Base-by-base conservation (phyloP, 2,329 filamentous ascomycete genomes). In the Penicillium sp. region DNA sequence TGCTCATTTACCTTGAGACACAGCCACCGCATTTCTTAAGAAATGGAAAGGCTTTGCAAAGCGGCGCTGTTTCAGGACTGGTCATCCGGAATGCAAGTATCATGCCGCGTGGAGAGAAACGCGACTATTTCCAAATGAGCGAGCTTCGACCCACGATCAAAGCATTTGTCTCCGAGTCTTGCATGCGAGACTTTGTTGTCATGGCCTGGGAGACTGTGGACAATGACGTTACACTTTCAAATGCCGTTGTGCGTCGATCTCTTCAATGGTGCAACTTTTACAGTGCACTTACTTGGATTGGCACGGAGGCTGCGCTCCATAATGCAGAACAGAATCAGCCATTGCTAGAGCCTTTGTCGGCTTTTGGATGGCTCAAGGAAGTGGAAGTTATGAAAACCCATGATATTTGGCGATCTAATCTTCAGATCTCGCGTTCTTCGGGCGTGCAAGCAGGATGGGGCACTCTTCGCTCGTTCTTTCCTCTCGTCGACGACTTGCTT, bases 221-320 rank as follows among this genome's bases (percentile, higher is more conserved):
- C 20, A 56, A 72, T 36, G 44, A 60, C 22, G 60, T 59, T 4
- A 26, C 47, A 3, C 22, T 67, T 10, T 56, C 62, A 2, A 68
- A 71, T 46, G 65, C 68, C 0, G 61, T 71, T 6, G 47, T 68
- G 11, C 65, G 65, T 40, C 53, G 70, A 30, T 67, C 64, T 18
- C 61, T 66, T 30, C 60, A 65, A 18, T 73, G 70, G 70, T 69
- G 65, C 44, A 62, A 62, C 16, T 73, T 70, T 45, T 69, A 71
- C 48, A 70, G 62, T 41, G 62, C 60, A 3, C 54, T 71, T 4
- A 56, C 61, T 5, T 73, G 67, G 67, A 68, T 71, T 33, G 67
- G 67, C 4, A 42, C 60, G 1, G 41, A 57, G 30, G 46, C 56
- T 16, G 61, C 69, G 6, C 47, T 72, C 12, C 47, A 48, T 3